phyloP scores from a whole-genome alignment of 352 stramenopile genomes.

The Globisporangium uncinulatum region DNA sequence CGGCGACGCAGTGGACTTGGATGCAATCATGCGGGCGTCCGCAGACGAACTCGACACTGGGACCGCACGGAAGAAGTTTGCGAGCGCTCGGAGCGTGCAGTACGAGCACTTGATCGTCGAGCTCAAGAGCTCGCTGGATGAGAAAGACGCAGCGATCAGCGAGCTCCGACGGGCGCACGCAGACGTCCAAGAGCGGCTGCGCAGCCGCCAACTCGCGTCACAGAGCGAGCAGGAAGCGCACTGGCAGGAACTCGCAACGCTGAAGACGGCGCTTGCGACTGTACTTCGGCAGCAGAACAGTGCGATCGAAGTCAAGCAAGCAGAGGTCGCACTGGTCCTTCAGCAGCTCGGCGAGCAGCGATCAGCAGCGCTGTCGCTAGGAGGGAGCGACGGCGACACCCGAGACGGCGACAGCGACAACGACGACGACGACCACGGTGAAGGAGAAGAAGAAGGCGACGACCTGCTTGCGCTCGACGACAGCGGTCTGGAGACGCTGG shows the following conservation, averaged over 20 bases:
- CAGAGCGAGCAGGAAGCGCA: conserved; percentile 41
- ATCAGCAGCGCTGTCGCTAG: neutral
- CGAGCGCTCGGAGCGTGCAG: conserved; percentile 26
- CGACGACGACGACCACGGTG: neutral
- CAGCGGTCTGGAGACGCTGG: conserved; percentile 12
- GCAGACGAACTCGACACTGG: conserved; percentile 9
- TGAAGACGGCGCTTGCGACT: conserved; percentile 40
- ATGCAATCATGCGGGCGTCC: conserved; percentile 35
- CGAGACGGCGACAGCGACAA: no score
- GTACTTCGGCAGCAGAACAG: conserved; percentile 36
- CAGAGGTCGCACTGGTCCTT: conserved; percentile 35
- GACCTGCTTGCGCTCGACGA: conserved; percentile 10
- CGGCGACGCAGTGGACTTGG: conserved; percentile 25
- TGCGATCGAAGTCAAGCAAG: conserved; percentile 58
- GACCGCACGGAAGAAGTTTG: neutral
- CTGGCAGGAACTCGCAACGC: conserved; percentile 27
- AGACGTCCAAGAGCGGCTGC: conserved; percentile 29
- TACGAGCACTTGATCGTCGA: conserved; percentile 70
- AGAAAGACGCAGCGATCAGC: conserved; percentile 32
- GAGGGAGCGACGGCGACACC: no score
- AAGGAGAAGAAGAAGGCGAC: conserved; percentile 1
- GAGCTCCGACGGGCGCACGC: conserved; percentile 28
- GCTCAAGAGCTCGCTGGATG: conserved; percentile 44
- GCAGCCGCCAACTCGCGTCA: conserved; percentile 33
- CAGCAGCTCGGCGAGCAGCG: conserved; percentile 23